A percentile compares a stretch with the other conserved stretches of the same genome.
phyloP scores from a whole-genome alignment of 371 early-diverging fungal species.

The Mucor saturninus region DNA sequence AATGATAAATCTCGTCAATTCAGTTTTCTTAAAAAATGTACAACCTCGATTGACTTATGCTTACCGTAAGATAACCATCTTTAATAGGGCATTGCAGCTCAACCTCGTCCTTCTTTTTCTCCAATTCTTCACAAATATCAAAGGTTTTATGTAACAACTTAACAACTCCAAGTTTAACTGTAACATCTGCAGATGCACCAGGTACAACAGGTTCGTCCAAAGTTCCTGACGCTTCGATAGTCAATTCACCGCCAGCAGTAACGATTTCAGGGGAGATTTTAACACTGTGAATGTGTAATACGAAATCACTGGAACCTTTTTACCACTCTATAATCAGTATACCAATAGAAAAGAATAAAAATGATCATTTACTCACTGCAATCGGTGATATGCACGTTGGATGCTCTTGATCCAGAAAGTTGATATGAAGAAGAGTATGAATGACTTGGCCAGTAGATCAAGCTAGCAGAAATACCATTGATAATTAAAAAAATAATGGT shows the following conservation, averaged over 20 bases:
- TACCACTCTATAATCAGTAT: neutral
- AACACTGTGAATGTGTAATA: slow-evolving; percentile 5
- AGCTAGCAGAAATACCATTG: neutral
- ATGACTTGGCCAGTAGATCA: neutral
- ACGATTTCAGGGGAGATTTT: slow-evolving; percentile 18
- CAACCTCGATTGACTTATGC: neutral
- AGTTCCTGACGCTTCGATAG: slow-evolving; percentile 17
- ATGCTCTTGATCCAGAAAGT: neutral
- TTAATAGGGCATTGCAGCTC: slow-evolving; percentile 28
- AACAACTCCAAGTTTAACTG: slow-evolving; percentile 26
- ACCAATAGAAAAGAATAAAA: neutral
- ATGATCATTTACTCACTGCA: slow-evolving; percentile 9
- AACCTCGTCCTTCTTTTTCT: slow-evolving; percentile 23
- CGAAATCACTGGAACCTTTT: neutral
- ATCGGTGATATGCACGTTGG: slow-evolving; percentile 7
- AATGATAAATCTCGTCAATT: neutral
- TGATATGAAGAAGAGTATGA: neutral
- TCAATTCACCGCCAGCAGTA: slow-evolving; percentile 20
- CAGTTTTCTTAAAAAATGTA: neutral
- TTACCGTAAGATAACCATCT: slow-evolving; percentile 16
- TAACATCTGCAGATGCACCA: slow-evolving; percentile 17
- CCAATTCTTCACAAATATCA: slow-evolving; percentile 24
- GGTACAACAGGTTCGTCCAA: neutral
- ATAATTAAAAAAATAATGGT: neutral
- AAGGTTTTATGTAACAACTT: slow-evolving; percentile 18